Conservation (phyloP, 192 early-diverging fungal genomes). For the Gigaspora rosea region DNA sequence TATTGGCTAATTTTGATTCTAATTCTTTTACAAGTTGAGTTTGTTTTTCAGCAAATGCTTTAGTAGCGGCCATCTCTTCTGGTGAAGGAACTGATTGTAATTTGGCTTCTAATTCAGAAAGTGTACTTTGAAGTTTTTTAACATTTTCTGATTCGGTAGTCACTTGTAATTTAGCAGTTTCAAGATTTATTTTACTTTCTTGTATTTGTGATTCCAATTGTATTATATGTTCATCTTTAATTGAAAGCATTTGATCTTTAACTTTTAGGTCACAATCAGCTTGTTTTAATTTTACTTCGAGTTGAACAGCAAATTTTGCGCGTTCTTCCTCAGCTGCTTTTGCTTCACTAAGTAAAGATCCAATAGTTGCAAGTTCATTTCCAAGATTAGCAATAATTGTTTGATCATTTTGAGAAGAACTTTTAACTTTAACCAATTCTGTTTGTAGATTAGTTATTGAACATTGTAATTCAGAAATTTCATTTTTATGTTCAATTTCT, state of each 20-base stretch:
- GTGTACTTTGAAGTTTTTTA: too few species aligned
- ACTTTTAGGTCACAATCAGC: neutral
- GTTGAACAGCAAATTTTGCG: neutral
- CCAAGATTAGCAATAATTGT: neutral
- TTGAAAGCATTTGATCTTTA: neutral
- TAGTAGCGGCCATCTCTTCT: too few species aligned
- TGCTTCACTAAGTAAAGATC: neutral
- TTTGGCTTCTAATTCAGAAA: too few species aligned
- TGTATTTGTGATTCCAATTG: neutral
- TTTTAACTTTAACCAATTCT: neutral
- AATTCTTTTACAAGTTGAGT: too few species aligned
- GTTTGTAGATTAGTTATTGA: neutral
- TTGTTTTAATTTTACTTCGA: slow-evolving; percentile 14
- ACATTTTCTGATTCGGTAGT: too few species aligned
- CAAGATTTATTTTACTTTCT: neutral
- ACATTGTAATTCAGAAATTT: neutral
- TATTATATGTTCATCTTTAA: neutral
- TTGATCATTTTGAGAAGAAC: neutral
- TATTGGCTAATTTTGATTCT: too few species aligned
- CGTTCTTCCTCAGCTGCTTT: slow-evolving; percentile 5
- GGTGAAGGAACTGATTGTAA: too few species aligned
- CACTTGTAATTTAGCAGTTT: neutral
- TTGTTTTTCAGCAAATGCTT: too few species aligned
- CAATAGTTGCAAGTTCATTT: slow-evolving; percentile 6
- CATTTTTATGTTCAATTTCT: slow-evolving; percentile 1